Percentiles rank a stretch among this genome's conserved stretches.
phyloP scores from a whole-genome alignment of 495 filamentous ascomycete genomes.

The Oidiodendron maius region DNA sequence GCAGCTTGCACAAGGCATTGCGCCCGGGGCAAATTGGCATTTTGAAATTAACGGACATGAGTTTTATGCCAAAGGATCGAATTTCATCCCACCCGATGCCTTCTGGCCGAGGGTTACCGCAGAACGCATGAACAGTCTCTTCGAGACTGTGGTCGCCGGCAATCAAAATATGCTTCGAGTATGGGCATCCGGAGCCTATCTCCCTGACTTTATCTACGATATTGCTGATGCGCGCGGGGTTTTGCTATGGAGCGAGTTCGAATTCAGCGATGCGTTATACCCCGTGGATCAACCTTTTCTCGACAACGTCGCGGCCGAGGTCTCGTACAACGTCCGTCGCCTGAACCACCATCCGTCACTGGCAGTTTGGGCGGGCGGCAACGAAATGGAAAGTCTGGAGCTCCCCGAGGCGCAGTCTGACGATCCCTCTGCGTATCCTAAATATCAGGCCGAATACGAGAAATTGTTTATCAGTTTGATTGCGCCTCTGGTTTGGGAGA shows the following conservation, averaged over 20 bases:
- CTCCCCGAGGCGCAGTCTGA: too few species aligned
- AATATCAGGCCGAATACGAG: too few species aligned
- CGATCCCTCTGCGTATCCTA: too few species aligned
- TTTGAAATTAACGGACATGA: background rate
- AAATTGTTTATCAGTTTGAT: too few species aligned
- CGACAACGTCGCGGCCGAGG: background rate
- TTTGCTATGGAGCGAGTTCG: background rate
- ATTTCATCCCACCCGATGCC: background rate
- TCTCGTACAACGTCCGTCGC: background rate
- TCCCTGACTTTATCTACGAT: background rate
- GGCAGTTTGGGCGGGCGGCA: background rate
- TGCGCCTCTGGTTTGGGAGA: background rate
- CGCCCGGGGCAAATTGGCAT: background rate
- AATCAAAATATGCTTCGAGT: background rate
- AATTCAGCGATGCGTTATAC: background rate
- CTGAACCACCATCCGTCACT: background rate
- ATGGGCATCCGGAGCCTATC: background rate
- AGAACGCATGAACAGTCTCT: background rate
- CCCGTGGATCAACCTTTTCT: background rate
- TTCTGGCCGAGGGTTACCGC: background rate
- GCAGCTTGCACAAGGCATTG: background rate
- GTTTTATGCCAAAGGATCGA: background rate
- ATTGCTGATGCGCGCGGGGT: background rate
- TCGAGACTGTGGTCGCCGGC: background rate
- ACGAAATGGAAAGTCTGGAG: slow-evolving; percentile 13